phyloP scores from a whole-genome alignment of 805 yeast genomes.

The Candida chauliodis region DNA sequence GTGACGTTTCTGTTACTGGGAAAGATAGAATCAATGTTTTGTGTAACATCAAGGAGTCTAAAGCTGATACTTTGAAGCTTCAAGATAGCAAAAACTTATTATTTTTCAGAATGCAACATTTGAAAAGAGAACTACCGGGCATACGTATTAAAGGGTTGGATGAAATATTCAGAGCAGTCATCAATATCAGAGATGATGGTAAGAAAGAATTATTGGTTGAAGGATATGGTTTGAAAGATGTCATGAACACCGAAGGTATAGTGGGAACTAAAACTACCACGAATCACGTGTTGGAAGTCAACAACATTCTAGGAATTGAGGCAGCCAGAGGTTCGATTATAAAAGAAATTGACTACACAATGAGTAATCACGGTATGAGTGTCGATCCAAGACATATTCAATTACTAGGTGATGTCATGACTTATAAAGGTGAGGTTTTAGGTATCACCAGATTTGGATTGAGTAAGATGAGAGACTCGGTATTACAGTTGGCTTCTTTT shows the following conservation, averaged over 20 bases:
- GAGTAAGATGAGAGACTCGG: conserved; percentile 98
- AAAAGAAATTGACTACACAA: conserved; percentile 92
- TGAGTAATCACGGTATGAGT: conserved; percentile 99
- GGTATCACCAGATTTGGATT: conserved; percentile 98
- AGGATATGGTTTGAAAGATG: conserved; percentile 95
- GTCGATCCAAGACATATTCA: conserved; percentile 99
- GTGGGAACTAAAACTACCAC: conserved; percentile 83
- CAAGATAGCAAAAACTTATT: conserved; percentile 44
- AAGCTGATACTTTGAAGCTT: conserved; percentile 33
- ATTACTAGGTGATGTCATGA: conserved; percentile 96
- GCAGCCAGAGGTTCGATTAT: conserved; percentile 95
- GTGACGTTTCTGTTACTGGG: conserved; percentile 68
- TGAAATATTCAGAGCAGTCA: conserved; percentile 92
- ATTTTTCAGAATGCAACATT: conserved; percentile 84
- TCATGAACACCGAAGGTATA: conserved; percentile 97
- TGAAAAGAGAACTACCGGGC: conserved; percentile 79
- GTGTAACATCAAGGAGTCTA: conserved; percentile 43
- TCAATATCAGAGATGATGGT: conserved; percentile 82
- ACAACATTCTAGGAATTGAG: conserved; percentile 89
- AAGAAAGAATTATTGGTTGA: conserved; percentile 91
- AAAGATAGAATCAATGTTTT: conserved; percentile 63
- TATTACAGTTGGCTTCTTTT: conserved; percentile 91
- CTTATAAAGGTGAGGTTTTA: conserved; percentile 95
- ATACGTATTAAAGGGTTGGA: conserved; percentile 92
- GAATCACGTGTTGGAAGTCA: conserved; percentile 89